Conservation (phyloP, 495 filamentous ascomycete genomes). For the Penicillium maclennaniae region DNA sequence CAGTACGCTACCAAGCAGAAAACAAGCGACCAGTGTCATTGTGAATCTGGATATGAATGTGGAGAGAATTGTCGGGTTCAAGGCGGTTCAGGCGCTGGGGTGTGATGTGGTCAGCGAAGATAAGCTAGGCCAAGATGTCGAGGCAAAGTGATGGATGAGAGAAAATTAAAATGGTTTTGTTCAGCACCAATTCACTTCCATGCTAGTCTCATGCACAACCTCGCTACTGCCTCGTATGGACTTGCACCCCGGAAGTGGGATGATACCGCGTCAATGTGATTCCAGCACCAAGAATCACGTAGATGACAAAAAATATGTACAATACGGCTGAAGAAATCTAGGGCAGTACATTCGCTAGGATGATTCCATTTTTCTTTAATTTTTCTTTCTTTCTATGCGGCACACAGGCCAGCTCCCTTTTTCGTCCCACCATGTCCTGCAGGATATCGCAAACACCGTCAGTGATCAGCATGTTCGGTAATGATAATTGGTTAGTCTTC, state of each 20-base stretch:
- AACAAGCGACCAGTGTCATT: constrained; percentile 19
- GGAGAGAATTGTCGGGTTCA: neutral
- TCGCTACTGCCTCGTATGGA: neutral
- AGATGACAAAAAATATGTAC: too few species aligned
- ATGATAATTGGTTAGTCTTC: constrained; percentile 4
- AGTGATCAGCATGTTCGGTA: constrained; percentile 1
- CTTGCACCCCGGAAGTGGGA: neutral
- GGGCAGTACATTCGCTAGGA: constrained; percentile 1
- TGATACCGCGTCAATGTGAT: constrained; percentile 7
- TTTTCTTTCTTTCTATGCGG: neutral
- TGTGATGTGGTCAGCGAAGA: neutral
- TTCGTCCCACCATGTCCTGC: neutral
- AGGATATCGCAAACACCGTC: neutral
- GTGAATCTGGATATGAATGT: neutral
- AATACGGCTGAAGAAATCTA: too few species aligned
- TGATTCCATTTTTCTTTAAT: neutral
- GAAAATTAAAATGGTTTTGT: neutral
- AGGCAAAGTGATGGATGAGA: neutral
- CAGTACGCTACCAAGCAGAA: constrained; percentile 23
- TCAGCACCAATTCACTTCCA: neutral
- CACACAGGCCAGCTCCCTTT: constrained; percentile 9
- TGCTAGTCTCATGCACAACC: neutral
- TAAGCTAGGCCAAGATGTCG: neutral
- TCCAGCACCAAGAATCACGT: neutral
- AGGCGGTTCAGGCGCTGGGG: neutral